phyloP scores from a whole-genome alignment of 179 eudicot genomes.

The Beta corolliflora region DNA sequence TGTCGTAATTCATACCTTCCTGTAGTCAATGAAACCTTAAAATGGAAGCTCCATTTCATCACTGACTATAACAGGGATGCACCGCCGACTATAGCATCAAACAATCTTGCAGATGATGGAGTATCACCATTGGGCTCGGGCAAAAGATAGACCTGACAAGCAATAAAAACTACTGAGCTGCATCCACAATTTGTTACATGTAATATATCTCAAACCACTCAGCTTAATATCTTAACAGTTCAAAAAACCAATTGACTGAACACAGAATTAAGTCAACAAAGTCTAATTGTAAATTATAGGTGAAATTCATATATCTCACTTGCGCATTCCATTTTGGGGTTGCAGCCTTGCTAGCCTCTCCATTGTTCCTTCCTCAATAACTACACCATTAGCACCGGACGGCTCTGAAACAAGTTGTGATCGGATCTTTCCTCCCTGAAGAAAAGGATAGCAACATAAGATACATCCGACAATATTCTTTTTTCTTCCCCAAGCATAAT shows the following conservation, averaged over 20 bases:
- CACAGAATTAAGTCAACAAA: slow-evolving; percentile 6
- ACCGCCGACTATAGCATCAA: too few species aligned
- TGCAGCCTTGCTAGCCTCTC: slow-evolving; percentile 84
- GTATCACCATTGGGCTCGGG: too few species aligned
- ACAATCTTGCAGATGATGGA: too few species aligned
- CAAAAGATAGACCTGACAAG: too few species aligned
- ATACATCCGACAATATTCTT: too few species aligned
- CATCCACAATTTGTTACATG: slow-evolving; percentile 5
- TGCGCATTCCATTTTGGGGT: slow-evolving; percentile 98
- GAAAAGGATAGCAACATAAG: slow-evolving; percentile 2
- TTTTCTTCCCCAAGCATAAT: too few species aligned
- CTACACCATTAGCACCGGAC: slow-evolving; percentile 60
- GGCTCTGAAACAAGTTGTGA: slow-evolving; percentile 79
- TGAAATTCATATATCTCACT: slow-evolving; percentile 41
- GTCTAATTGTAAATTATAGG: not conserved
- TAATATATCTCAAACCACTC: not conserved
- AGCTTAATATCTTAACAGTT: too few species aligned
- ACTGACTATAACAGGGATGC: too few species aligned
- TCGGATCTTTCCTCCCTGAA: slow-evolving; percentile 97
- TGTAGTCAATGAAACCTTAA: too few species aligned
- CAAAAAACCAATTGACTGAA: not conserved
- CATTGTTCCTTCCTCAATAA: slow-evolving; percentile 91
- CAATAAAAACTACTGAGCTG: slow-evolving; percentile 18
- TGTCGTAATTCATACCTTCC: too few species aligned
- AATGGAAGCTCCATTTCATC: slow-evolving; percentile 96